A percentile compares a stretch with the other conserved stretches of the same genome.
Conservation (phyloP, 2,329 filamentous ascomycete genomes). For the Aspergillus spinulosporus region DNA sequence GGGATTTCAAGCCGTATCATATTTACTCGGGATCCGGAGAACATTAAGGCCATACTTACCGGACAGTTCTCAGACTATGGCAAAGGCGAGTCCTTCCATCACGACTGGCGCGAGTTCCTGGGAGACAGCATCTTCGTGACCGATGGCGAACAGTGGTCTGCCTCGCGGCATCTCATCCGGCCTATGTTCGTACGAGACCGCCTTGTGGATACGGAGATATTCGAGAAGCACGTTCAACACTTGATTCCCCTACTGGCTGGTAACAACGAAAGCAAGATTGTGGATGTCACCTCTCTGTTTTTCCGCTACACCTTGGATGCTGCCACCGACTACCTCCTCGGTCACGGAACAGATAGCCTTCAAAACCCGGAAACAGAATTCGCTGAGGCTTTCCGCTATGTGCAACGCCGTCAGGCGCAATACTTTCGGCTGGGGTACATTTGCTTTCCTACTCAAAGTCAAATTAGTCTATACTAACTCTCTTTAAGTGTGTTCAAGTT, state of each 20-base stretch:
- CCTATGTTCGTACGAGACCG: conserved; percentile 87
- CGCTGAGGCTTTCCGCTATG: conserved; percentile 75
- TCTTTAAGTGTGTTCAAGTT: conserved; percentile 56
- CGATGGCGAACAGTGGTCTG: conserved; percentile 77
- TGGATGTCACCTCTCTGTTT: conserved; percentile 76
- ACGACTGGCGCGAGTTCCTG: conserved; percentile 74
- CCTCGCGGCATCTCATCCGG: conserved; percentile 77
- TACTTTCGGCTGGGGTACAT: conserved; percentile 62
- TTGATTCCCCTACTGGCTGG: conserved; percentile 68
- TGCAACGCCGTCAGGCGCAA: conserved; percentile 71
- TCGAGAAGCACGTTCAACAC: conserved; percentile 75
- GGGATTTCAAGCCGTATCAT: conserved; percentile 55
- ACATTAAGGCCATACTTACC: conserved; percentile 87
- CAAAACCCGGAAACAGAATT: conserved; percentile 67
- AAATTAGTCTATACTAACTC: neutral
- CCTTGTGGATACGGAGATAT: conserved; percentile 77
- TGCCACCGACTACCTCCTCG: conserved; percentile 82
- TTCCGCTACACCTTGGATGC: conserved; percentile 82
- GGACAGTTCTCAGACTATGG: conserved; percentile 84
- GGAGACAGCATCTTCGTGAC: conserved; percentile 82
- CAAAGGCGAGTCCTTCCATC: conserved; percentile 72
- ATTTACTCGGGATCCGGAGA: conserved; percentile 80
- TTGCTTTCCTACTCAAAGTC: neutral
- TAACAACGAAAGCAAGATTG: conserved; percentile 44
- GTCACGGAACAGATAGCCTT: conserved; percentile 66